phyloP scores from a whole-genome alignment of 2,329 filamentous ascomycete genomes.

The Penicillium sp. region DNA sequence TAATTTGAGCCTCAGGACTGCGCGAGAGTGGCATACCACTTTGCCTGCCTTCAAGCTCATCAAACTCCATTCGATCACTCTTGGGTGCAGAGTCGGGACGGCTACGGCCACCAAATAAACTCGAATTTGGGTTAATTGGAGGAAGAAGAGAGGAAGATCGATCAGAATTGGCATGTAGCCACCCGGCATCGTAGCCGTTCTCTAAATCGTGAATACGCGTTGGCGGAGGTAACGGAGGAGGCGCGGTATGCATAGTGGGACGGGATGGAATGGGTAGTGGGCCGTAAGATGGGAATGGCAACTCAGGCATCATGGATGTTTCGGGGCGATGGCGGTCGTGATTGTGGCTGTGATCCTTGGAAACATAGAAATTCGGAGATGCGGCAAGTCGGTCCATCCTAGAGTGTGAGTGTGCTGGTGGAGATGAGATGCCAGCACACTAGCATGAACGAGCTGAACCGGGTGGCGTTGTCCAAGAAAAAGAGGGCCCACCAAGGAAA shows the following conservation, averaged over 20 bases:
- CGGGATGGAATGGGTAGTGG: conserved; percentile 68
- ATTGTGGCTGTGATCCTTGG: conserved; percentile 36
- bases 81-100: conserved; percentile 38
- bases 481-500: neutral
- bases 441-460: conserved; percentile 17
- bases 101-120: conserved; percentile 52
- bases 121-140: conserved; percentile 55
- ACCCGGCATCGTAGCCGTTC: conserved; percentile 64
- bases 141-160: conserved; percentile 52
- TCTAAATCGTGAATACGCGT: conserved; percentile 62
- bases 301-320: conserved; percentile 46
- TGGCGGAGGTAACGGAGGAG: conserved; percentile 69
- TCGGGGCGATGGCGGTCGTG: conserved; percentile 37
- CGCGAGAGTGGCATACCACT: conserved; percentile 32
- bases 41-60: conserved; percentile 41
- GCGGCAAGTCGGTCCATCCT: conserved; percentile 51
- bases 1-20: conserved; percentile 40
- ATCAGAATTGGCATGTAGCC: conserved; percentile 64
- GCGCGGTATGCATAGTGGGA: conserved; percentile 51
- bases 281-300: conserved; percentile 49
- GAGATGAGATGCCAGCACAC: conserved; percentile 5
- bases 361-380: conserved; percentile 49
- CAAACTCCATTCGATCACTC: conserved; percentile 41
- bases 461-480: conserved; percentile 8
- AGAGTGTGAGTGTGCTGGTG: conserved; percentile 28